Conservation (phyloP, 2,329 filamentous ascomycete genomes). For the Annulohypoxylon truncatum region DNA sequence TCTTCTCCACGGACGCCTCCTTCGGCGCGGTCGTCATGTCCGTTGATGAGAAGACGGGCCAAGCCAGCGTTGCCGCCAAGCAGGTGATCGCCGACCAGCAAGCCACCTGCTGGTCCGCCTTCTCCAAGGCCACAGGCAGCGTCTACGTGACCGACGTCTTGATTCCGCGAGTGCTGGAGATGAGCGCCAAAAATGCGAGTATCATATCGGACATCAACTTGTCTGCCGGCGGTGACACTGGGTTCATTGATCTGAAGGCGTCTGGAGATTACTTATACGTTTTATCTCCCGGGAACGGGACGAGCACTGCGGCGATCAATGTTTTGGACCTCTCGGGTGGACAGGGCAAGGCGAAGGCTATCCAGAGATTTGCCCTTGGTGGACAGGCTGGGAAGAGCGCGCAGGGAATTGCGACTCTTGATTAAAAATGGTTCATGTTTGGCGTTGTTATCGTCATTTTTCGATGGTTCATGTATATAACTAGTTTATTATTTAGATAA, state of each 20-base stretch:
- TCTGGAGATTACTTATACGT: conserved; percentile 68
- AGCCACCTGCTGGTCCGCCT: conserved; percentile 69
- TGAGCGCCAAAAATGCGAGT: conserved; percentile 61
- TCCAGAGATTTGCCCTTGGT: conserved; percentile 51
- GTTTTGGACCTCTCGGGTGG: conserved; percentile 52
- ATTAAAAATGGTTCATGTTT: conserved; percentile 1
- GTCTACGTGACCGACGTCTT: conserved; percentile 70
- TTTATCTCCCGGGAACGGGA: conserved; percentile 64
- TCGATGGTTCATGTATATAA: neutral
- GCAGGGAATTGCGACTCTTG: conserved; percentile 49
- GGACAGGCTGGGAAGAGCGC: conserved; percentile 45
- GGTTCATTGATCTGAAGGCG: conserved; percentile 66
- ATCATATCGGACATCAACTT: conserved; percentile 59
- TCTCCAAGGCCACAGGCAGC: conserved; percentile 60
- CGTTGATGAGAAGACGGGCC: conserved; percentile 50
- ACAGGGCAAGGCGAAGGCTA: conserved; percentile 40
- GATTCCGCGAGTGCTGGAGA: conserved; percentile 65
- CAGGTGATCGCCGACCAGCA: conserved; percentile 61
- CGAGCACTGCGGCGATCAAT: conserved; percentile 50
- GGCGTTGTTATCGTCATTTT: neutral
- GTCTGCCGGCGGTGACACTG: conserved; percentile 59
- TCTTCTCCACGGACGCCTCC: conserved; percentile 69
- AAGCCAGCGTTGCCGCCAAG: conserved; percentile 53
- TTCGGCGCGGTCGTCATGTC: conserved; percentile 66
- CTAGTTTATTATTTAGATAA: neutral